Conservation (phyloP, 2,329 filamentous ascomycete species). For the Phialophora chinensis region DNA sequence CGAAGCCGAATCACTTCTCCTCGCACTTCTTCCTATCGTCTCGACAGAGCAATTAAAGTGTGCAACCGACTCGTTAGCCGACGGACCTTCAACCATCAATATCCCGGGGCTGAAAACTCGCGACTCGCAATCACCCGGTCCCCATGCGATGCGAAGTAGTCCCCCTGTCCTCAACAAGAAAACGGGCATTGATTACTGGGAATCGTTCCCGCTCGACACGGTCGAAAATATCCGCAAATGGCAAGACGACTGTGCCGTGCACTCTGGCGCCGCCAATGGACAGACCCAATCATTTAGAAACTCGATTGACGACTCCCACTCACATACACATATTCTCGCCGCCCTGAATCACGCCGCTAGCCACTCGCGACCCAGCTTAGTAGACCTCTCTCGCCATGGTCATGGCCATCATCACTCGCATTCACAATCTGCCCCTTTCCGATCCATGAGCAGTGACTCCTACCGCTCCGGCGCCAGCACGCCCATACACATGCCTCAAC, state of each 20-base stretch:
- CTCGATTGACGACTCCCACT: slow-evolving; percentile 21
- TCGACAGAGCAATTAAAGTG: slow-evolving; percentile 44
- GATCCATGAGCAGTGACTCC: slow-evolving; percentile 29
- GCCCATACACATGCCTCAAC: slow-evolving; percentile 24
- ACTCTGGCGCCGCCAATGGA: slow-evolving; percentile 20
- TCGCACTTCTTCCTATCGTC: slow-evolving; percentile 47
- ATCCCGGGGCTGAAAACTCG: slow-evolving; percentile 22
- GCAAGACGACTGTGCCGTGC: slow-evolving; percentile 43
- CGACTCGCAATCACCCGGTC: slow-evolving; percentile 34
- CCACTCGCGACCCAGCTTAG: slow-evolving; percentile 29
- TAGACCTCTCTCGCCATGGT: slow-evolving; percentile 26
- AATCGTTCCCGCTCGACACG: slow-evolving; percentile 45
- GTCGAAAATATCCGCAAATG: slow-evolving; percentile 46
- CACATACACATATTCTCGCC: slow-evolving; percentile 11
- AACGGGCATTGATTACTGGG: slow-evolving; percentile 48
- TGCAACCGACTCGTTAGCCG: slow-evolving; percentile 35
- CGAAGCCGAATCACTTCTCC: slow-evolving; percentile 50
- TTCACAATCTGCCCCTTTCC: slow-evolving; percentile 23
- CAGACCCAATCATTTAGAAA: slow-evolving; percentile 19
- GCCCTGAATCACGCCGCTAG: slow-evolving; percentile 8
- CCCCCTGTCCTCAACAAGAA: slow-evolving; percentile 41
- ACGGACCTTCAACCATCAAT: slow-evolving; percentile 9
- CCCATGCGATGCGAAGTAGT: slow-evolving; percentile 28
- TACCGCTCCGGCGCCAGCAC: slow-evolving; percentile 33
- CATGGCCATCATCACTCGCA: slow-evolving; percentile 10